Percentiles rank a stretch among this genome's conserved stretches.
Conservation (phyloP, 2,329 filamentous ascomycete species). For the Bretziella fagacearum region DNA sequence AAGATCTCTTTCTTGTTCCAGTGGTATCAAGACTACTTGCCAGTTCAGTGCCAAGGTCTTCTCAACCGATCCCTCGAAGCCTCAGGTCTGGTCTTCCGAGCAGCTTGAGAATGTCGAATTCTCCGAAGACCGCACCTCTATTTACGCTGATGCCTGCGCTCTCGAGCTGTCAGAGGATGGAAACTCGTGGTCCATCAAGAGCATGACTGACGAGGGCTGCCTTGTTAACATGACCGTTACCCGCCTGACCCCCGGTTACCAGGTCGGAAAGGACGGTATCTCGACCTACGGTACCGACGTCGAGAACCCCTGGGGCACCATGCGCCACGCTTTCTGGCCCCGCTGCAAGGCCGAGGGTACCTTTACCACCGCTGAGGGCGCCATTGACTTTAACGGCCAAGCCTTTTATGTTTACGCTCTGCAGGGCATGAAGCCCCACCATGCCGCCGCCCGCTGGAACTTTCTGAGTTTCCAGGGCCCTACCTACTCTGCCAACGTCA, state of each 20-base stretch:
- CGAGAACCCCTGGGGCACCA: constrained; percentile 71
- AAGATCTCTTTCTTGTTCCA: constrained; percentile 23
- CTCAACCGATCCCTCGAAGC: constrained; percentile 53
- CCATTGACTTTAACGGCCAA: constrained; percentile 64
- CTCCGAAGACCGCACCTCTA: constrained; percentile 64
- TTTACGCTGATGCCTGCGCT: constrained; percentile 74
- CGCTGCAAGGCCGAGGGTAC: constrained; percentile 65
- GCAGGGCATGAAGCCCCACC: constrained; percentile 98
- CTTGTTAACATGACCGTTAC: constrained; percentile 78
- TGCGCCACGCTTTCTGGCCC: constrained; percentile 92
- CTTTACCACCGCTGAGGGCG: constrained; percentile 66
- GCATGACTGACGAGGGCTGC: constrained; percentile 60
- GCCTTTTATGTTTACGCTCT: constrained; percentile 71
- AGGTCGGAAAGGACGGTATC: constrained; percentile 68
- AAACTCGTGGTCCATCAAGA: constrained; percentile 74
- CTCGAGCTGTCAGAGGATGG: constrained; percentile 76
- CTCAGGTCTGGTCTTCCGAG: constrained; percentile 70
- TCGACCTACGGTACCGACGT: constrained; percentile 77
- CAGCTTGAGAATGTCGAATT: constrained; percentile 66
- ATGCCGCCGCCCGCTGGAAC: constrained; percentile 83
- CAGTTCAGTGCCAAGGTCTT: constrained; percentile 95
- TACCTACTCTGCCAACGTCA: constrained; percentile 72
- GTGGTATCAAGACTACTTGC: constrained; percentile 73
- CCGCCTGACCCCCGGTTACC: constrained; percentile 61
- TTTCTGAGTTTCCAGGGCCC: constrained; percentile 84